Conservation (phyloP, 2,329 filamentous ascomycete genomes). For the Aspergillus proliferans region DNA sequence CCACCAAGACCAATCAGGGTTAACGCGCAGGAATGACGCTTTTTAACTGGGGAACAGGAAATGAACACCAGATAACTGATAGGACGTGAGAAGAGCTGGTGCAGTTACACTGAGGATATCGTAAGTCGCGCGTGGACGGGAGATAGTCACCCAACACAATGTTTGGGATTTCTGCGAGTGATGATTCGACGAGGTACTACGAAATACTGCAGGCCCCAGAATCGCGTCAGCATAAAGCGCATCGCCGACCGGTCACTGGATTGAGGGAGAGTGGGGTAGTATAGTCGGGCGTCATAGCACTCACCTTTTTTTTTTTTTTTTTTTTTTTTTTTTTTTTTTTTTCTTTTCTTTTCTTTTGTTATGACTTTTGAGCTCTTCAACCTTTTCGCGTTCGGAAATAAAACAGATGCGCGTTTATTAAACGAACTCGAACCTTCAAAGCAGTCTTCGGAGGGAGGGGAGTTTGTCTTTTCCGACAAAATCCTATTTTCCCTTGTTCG, state of each 20-base stretch:
- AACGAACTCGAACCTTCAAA: constrained; percentile 16
- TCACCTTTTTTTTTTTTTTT: constrained; percentile 22
- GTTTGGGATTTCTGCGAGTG: constrained; percentile 16
- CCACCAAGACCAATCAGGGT: constrained; percentile 15
- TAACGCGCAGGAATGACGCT: constrained; percentile 10
- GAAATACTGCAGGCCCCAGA: constrained; percentile 33
- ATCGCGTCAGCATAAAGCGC: constrained; percentile 40
- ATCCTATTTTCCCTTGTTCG: constrained; percentile 27
- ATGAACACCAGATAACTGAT: constrained; percentile 12
- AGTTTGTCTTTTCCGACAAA: constrained; percentile 9
- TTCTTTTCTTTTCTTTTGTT: constrained; percentile 7
- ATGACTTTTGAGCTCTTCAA: constrained; percentile 1
- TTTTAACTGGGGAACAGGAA: constrained; percentile 9
- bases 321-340: constrained; percentile 5
- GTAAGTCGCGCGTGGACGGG: constrained; percentile 19
- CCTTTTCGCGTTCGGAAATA: constrained; percentile 11
- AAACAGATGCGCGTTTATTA: constrained; percentile 16
- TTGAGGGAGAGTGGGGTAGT: constrained; percentile 17
- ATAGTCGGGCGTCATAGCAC: constrained; percentile 19
- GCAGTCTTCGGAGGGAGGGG: constrained; percentile 13
- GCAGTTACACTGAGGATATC: constrained; percentile 19
- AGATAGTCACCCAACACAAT: constrained; percentile 16
- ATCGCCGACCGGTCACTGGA: constrained; percentile 39
- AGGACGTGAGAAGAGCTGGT: constrained; percentile 17
- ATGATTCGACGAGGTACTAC: constrained; percentile 38